phyloP scores from a whole-genome alignment of 345 rosid genomes.

The Citrus cavaleriei region DNA sequence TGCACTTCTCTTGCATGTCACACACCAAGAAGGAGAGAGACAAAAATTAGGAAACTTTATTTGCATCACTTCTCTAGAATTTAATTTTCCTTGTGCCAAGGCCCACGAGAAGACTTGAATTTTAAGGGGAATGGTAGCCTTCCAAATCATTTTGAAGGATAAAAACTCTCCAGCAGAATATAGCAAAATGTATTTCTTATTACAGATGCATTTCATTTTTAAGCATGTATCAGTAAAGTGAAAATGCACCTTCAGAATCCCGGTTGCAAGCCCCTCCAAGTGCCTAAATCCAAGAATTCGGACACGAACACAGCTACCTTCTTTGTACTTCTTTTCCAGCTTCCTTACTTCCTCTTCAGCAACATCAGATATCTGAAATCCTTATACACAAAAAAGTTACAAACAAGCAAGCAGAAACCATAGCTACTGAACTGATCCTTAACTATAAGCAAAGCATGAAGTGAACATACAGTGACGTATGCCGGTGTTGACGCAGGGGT shows the following conservation, averaged over 20 bases:
- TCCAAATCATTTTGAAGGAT: no score
- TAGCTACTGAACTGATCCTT: constrained; percentile 1
- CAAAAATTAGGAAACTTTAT: no score
- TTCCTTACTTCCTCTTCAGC: constrained; percentile 76
- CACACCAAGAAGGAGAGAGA: no score
- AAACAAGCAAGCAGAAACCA: constrained; percentile 9
- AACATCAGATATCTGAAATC: constrained; percentile 67
- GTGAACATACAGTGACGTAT: constrained; percentile 70
- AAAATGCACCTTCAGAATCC: constrained; percentile 68
- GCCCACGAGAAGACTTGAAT: no score
- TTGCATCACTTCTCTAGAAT: no score
- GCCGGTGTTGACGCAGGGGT: constrained; percentile 60
- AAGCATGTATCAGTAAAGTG: background rate
- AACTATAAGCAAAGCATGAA: constrained; percentile 1
- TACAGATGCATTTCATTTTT: background rate
- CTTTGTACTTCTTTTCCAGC: constrained; percentile 77
- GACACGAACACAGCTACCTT: constrained; percentile 74
- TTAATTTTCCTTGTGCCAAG: no score
- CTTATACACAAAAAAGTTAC: constrained; percentile 8
- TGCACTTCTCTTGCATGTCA: no score
- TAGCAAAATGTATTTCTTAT: background rate
- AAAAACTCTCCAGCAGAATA: no score
- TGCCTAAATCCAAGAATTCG: constrained; percentile 79
- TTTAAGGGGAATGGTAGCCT: no score
- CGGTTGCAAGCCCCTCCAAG: constrained; percentile 93